Evolutionary conservation across 306 rosid species (phyloP), one percentile per base, ranked within the genome.

Genomic region (Chamaecrista fasciculata): DNA sequence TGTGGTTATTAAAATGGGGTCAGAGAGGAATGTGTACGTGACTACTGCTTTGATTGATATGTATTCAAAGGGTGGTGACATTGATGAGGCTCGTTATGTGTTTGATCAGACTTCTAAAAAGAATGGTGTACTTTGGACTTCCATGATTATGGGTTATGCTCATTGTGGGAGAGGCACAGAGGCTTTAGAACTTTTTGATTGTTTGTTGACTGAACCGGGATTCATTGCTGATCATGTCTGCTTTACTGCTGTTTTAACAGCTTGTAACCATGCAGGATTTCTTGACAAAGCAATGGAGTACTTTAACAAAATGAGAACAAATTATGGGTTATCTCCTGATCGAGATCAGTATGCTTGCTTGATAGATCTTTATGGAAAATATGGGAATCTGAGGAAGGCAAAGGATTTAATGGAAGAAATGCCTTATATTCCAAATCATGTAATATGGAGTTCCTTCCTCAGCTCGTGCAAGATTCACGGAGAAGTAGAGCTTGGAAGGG

Each of bases 281-380:
- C 79, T 85, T 74, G 72, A 83, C 66, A 76, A 79, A 76, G 95
- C 89, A 31, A 62, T 72, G 49, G 78, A 75, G 16, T 83, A 85
- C 56, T 85, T 85, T 50, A 83, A 79, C 55, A 76, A 70, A 80
- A 85, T 83, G 91, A 84, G 62, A 48, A 37, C 74, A 43, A 36
- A 51, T 33, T 81, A 79, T 18, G 65, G 67, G 40, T 48, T 85
- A 37, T 65, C 59, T 69, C 91, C 90, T 66, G 69, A 73, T 69
- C 72, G 70, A 46, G 91, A 88, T 67, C 89, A 83, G 55, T 88
- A 79, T 77, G 91, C 87, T 70, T 85, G 91, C 83, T 74, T 85
- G 84, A 40, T 87, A 29, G 86, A 87, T 72, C 94, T 87, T n/a
- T 79, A 79, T 70, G 91, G 83, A 61, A 83, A 89, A 85, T 81